These are phyloP conservation scores for Sphaerobolus stellatus DNA, from an alignment of 1,284 basidiomycete species.

Conservation along the genomic window DNA sequence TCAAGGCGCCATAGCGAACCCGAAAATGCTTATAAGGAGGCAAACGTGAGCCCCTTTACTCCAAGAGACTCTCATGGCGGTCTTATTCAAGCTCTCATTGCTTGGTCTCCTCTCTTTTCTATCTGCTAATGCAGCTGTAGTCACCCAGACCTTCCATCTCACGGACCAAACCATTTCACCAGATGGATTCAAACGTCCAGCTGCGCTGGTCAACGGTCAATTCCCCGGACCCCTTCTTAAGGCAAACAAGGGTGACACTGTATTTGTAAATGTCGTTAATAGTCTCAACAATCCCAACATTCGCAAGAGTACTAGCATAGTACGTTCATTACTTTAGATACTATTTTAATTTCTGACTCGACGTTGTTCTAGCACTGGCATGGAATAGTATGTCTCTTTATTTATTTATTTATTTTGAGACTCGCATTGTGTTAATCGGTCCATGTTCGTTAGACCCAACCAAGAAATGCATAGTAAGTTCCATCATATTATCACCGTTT, in stretches of 20 bases:
- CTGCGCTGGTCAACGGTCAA: background rate
- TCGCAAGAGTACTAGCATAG: background rate
- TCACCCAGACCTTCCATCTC: constrained; percentile 14
- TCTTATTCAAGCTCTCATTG: no score
- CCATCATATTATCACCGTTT: no score
- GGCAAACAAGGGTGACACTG: background rate
- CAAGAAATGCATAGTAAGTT: background rate
- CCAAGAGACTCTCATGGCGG: no score
- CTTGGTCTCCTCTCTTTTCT: no score
- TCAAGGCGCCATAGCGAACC: no score
- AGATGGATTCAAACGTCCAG: background rate
- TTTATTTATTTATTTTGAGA: background rate
- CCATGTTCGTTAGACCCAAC: background rate
- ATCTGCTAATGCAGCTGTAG: constrained; percentile 6
- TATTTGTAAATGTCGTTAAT: background rate
- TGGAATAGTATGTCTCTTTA: background rate
- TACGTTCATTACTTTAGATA: background rate
- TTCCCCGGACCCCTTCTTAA: background rate
- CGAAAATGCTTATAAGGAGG: no score
- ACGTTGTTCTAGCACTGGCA: background rate
- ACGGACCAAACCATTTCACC: background rate
- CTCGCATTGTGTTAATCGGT: background rate
- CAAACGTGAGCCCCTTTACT: no score
- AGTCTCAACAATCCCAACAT: background rate
- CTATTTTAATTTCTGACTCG: background rate